A percentile compares a stretch with the other conserved stretches of the same genome.
phyloP scores from a whole-genome alignment of 306 rosid genomes.

The barrel medic (Medicago truncatula) region MtrunA17r5.0-ANR NC_053043.1:20546001-20546500 shows the following conservation, averaged over 20 bases:
- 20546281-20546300: not conserved
- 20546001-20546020: too few species aligned
- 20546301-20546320: not conserved
- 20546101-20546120: too few species aligned
- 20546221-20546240: not conserved
- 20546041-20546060: too few species aligned
- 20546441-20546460: too few species aligned
- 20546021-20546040: too few species aligned
- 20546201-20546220: constrained; percentile 1
- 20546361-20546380: not conserved
- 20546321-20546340: not conserved
- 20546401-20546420: too few species aligned
- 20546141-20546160: not conserved
- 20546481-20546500: too few species aligned
- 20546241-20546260: constrained; percentile 8
- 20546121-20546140: too few species aligned
- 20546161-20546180: not conserved
- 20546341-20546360: constrained; percentile 2
- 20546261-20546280: not conserved
- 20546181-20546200: not conserved
- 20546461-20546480: too few species aligned
- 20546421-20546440: too few species aligned
- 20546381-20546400: too few species aligned
- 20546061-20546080: not conserved
- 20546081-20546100: too few species aligned